Conservation (phyloP, 441 rosid genomes). For the Aquilaria agallochum region DNA sequence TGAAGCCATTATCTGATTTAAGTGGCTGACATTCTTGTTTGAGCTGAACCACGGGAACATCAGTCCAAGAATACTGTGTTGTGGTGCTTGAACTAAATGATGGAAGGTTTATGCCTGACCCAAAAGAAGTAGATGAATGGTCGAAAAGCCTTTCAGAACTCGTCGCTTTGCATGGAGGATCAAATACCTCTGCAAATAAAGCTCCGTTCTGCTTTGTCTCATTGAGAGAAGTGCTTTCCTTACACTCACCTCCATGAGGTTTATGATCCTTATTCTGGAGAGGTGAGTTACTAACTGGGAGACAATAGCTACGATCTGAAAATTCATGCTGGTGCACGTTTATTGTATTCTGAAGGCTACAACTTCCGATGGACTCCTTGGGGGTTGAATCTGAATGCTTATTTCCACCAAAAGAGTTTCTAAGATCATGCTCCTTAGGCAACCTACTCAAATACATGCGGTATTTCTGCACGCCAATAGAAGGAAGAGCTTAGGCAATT, state of each 20-base stretch:
- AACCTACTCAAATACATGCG: constrained; percentile 89
- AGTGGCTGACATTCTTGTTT: constrained; percentile 36
- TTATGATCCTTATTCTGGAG: constrained; percentile 33
- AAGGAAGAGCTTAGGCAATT: background rate
- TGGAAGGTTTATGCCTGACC: constrained; percentile 29
- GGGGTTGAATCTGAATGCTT: constrained; percentile 53
- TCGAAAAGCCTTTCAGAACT: constrained; percentile 38
- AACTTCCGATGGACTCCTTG: constrained; percentile 38
- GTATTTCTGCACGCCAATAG: constrained; percentile 65
- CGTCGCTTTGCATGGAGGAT: constrained; percentile 28
- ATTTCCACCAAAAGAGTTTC: constrained; percentile 37
- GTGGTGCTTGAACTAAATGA: constrained; percentile 38
- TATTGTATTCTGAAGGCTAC: constrained; percentile 39
- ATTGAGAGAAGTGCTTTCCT: constrained; percentile 32
- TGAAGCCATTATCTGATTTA: constrained; percentile 38
- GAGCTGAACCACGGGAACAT: constrained; percentile 39
- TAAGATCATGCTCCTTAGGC: constrained; percentile 65
- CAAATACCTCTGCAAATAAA: constrained; percentile 28
- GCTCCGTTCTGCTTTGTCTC: constrained; percentile 38
- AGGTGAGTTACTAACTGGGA: constrained; percentile 36
- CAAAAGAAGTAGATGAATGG: constrained; percentile 27
- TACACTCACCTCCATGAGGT: constrained; percentile 39
- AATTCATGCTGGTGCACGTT: constrained; percentile 29
- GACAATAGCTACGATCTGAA: constrained; percentile 28
- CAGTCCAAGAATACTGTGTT: constrained; percentile 39